Percentiles rank a stretch among this genome's conserved stretches.
These are phyloP conservation scores for Aquanectria penicillioides DNA, from an alignment of 2,329 filamentous ascomycete species.

Conservation along the genomic window DNA sequence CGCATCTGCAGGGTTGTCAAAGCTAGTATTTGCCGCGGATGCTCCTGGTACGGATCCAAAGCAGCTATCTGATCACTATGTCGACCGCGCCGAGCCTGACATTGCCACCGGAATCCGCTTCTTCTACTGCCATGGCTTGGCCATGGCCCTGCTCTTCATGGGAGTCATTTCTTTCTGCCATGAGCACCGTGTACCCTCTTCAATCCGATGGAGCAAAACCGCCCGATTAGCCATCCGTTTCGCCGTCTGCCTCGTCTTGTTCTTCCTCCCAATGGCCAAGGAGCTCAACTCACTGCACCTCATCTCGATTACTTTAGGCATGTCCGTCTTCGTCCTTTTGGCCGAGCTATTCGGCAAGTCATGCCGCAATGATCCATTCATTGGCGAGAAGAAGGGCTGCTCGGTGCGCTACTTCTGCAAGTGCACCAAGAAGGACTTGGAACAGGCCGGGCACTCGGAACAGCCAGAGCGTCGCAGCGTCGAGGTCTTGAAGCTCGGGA, in stretches of 20 bases:
- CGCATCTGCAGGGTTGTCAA: conserved; percentile 65
- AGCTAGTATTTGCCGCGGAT: conserved; percentile 69
- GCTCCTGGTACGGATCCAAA: conserved; percentile 57
- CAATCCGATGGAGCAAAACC: conserved; percentile 59
- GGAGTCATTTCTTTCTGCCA: conserved; percentile 64
- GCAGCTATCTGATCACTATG: conserved; percentile 61
- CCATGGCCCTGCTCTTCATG: conserved; percentile 64
- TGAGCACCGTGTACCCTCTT: conserved; percentile 62
- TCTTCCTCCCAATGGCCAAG: conserved; percentile 63
- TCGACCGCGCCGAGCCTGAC: conserved; percentile 58
- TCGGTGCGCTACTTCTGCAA: conserved; percentile 53
- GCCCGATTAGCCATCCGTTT: conserved; percentile 62
- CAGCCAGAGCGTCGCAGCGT: conserved; percentile 40
- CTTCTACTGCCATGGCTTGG: conserved; percentile 73
- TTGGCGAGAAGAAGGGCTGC: conserved; percentile 47
- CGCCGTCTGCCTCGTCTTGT: conserved; percentile 59
- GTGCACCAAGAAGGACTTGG: conserved; percentile 52
- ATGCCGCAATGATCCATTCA: conserved; percentile 55
- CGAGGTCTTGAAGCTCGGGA: conserved; percentile 35
- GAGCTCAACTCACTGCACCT: conserved; percentile 57
- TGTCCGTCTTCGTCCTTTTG: conserved; percentile 57
- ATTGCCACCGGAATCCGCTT: conserved; percentile 65
- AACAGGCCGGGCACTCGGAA: conserved; percentile 39
- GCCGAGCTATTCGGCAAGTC: conserved; percentile 62
- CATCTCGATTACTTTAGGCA: conserved; percentile 55